Conservation (phyloP, 2,329 filamentous ascomycete genomes). For the Davidsoniella eucalypti region DNA sequence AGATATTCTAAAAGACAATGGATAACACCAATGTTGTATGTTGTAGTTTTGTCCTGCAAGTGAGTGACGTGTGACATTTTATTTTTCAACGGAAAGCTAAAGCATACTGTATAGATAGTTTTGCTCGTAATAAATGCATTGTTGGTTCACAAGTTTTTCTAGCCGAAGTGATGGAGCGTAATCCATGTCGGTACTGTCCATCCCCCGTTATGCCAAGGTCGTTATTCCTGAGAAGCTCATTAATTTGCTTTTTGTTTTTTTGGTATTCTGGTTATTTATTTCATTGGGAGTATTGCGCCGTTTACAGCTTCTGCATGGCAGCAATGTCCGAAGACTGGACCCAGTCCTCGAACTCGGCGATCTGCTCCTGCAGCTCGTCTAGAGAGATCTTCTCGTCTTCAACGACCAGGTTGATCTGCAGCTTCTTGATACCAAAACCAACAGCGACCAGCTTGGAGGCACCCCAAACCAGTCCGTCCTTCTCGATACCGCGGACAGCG, state of each 20-base stretch:
- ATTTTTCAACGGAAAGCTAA: neutral
- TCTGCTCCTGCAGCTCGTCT: slow-evolving; percentile 73
- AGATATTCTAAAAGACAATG: no score
- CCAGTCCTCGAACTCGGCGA: slow-evolving; percentile 73
- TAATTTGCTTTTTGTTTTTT: slow-evolving; percentile 9
- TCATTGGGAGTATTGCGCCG: slow-evolving; percentile 9
- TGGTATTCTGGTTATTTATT: slow-evolving; percentile 11
- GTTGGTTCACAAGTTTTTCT: neutral
- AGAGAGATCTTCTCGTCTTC: slow-evolving; percentile 62
- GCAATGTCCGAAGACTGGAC: slow-evolving; percentile 87
- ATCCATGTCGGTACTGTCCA: slow-evolving; percentile 2
- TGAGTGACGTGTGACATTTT: no score
- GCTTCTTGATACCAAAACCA: slow-evolving; percentile 97
- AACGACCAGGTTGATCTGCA: slow-evolving; percentile 94
- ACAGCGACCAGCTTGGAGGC: slow-evolving; percentile 74
- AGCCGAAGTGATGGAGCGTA: slow-evolving; percentile 2
- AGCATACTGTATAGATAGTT: no score
- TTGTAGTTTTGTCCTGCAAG: no score
- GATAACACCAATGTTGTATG: no score
- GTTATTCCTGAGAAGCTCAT: neutral
- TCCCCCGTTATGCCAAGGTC: neutral
- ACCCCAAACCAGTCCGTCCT: slow-evolving; percentile 95
- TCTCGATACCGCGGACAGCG: slow-evolving; percentile 66
- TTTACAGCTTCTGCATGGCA: slow-evolving; percentile 87
- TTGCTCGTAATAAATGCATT: neutral